Evolutionary conservation across 176 grass and related monocot species (phyloP).

Genomic region (Oryza meridionalis): DNA sequence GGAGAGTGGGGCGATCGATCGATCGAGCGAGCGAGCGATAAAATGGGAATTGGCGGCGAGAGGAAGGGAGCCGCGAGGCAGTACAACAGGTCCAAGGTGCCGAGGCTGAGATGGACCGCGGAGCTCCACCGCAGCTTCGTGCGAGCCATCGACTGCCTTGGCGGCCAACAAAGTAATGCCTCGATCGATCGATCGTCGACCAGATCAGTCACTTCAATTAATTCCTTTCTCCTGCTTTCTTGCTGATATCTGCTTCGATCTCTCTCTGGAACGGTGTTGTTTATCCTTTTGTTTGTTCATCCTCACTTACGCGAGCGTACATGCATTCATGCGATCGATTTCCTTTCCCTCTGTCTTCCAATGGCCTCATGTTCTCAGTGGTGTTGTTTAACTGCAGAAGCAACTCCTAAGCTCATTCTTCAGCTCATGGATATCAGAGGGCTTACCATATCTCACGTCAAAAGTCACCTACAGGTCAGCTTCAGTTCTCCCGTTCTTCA

Average conservation of each 20-base stretch:
- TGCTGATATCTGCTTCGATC: not conserved
- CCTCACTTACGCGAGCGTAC: not conserved
- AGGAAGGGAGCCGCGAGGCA: conserved; percentile 58
- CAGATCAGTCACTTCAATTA: not conserved
- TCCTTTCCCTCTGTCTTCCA: not conserved
- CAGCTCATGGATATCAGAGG: conserved; percentile 79
- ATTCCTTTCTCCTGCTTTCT: too few species aligned
- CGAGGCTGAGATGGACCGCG: conserved; percentile 80
- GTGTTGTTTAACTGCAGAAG: conserved; percentile 48
- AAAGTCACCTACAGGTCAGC: conserved; percentile 93
- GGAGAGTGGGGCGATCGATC: too few species aligned
- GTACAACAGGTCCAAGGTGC: conserved; percentile 80
- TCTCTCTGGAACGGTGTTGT: not conserved
- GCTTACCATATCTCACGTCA: conserved; percentile 89
- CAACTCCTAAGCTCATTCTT: conserved; percentile 91
- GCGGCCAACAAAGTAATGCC: conserved; percentile 77
- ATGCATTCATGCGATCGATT: not conserved
- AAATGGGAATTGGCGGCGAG: conserved; percentile 15
- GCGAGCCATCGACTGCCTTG: conserved; percentile 73
- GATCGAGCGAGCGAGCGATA: not conserved
- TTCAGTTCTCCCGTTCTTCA: not conserved
- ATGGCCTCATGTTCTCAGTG: not conserved
- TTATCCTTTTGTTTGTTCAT: not conserved
- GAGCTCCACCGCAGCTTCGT: conserved; percentile 87
- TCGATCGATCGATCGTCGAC: too few species aligned